A percentile compares a stretch with the other conserved stretches of the same genome.
Evolutionary conservation across 2,329 filamentous ascomycete genomes (phyloP).

Genomic region (Graphiopsis chlorocephala): DNA sequence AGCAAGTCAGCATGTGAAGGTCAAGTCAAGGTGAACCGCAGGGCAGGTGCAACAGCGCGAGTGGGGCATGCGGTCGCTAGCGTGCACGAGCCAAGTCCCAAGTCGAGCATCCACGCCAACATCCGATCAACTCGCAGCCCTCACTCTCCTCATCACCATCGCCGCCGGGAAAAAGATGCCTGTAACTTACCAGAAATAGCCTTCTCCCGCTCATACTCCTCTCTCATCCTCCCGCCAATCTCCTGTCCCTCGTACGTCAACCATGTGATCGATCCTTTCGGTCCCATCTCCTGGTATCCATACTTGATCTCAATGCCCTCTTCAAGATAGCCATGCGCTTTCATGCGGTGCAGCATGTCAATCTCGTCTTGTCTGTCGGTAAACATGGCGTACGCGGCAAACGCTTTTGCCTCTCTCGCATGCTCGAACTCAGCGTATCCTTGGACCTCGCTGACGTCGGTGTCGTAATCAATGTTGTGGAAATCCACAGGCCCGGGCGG

Average conservation of each 20-base stretch:
- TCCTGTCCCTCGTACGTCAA: conserved; percentile 17
- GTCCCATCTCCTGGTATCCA: conserved; percentile 15
- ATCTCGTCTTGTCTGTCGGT: conserved; percentile 1
- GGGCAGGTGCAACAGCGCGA: conserved; percentile 3
- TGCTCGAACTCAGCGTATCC: conserved; percentile 10
- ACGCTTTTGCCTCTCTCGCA: conserved; percentile 13
- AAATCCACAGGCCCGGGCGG: not conserved
- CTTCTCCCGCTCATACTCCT: conserved; percentile 10
- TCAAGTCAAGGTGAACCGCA: conserved; percentile 1
- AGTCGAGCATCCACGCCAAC: not conserved
- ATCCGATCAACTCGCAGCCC: not conserved
- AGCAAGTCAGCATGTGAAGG: conserved; percentile 12
- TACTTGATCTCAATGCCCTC: conserved; percentile 12
- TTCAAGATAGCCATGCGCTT: conserved; percentile 6
- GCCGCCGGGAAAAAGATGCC: not conserved
- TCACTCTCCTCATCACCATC: conserved; percentile 9
- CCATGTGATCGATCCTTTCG: conserved; percentile 5
- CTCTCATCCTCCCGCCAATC: conserved; percentile 6
- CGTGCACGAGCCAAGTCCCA: not conserved
- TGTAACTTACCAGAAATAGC: not conserved
- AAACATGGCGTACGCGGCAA: conserved; percentile 12
- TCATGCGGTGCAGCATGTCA: not conserved
- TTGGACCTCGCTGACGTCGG: conserved; percentile 8
- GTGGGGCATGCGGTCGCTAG: not conserved
- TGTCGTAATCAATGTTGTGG: not conserved